phyloP scores from a whole-genome alignment of 768 basidiomycete genomes.

The Rhodocollybia butyracea region DNA sequence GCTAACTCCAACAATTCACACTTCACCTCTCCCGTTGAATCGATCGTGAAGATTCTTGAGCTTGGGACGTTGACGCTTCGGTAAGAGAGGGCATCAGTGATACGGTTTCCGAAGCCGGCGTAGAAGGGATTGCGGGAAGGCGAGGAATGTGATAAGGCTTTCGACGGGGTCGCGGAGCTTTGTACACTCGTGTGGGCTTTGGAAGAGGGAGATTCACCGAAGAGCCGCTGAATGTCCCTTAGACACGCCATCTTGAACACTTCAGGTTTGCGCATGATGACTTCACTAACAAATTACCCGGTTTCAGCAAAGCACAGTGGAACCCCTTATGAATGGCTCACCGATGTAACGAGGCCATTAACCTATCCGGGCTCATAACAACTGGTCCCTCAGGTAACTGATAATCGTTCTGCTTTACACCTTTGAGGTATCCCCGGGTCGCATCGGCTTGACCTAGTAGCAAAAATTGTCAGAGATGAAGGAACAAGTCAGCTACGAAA shows the following conservation, averaged over 20 bases:
- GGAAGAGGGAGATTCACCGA: too few species aligned
- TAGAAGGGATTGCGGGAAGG: constrained; percentile 79
- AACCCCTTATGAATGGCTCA: constrained; percentile 40
- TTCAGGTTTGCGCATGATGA: constrained; percentile 98
- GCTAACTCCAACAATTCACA: constrained; percentile 95
- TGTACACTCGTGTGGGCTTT: too few species aligned
- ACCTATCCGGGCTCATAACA: constrained; percentile 95
- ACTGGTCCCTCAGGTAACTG: constrained; percentile 97
- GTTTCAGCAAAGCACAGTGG: too few species aligned
- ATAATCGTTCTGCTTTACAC: constrained; percentile 93
- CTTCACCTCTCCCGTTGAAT: constrained; percentile 92
- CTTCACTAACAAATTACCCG: too few species aligned
- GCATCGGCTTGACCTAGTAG: constrained; percentile 98
- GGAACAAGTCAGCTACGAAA: too few species aligned
- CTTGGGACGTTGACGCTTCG: constrained; percentile 93
- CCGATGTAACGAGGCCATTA: constrained; percentile 95
- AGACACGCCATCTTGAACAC: constrained; percentile 99
- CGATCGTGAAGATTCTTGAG: constrained; percentile 95
- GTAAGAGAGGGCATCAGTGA: constrained; percentile 98
- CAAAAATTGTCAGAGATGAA: too few species aligned
- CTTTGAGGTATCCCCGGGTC: constrained; percentile 90
- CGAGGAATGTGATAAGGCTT: too few species aligned
- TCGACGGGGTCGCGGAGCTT: too few species aligned
- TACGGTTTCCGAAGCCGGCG: constrained; percentile 96
- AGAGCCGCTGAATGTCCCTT: constrained; percentile 89